A percentile compares a stretch with the other conserved stretches of the same genome.
These are phyloP conservation scores for Tetrapisispora taiwanensis DNA, from an alignment of 805 yeast species.

Conservation along the genomic window DNA sequence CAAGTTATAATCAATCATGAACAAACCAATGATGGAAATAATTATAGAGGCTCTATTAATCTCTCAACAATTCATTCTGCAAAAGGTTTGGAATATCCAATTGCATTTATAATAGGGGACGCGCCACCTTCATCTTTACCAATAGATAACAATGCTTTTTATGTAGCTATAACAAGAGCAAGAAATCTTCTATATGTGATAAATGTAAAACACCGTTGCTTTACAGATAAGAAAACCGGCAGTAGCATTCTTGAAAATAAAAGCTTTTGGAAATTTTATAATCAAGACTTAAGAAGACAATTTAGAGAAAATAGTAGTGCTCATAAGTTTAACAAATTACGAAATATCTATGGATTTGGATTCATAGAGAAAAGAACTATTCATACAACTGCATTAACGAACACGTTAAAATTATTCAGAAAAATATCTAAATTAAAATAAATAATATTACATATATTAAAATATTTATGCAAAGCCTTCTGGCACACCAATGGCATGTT, in stretches of 20 bases:
- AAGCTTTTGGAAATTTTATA: conserved; percentile 26
- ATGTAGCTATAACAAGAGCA: conserved; percentile 64
- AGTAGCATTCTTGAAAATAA: conserved; percentile 5
- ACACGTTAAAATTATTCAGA: background rate
- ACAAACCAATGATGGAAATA: background rate
- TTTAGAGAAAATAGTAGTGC: background rate
- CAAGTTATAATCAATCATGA: conserved; percentile 12
- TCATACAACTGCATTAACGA: background rate
- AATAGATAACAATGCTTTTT: conserved; percentile 36
- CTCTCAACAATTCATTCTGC: conserved; percentile 65
- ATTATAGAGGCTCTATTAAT: conserved; percentile 30
- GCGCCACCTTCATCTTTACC: conserved; percentile 7
- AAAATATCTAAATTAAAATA: background rate
- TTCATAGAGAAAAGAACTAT: background rate
- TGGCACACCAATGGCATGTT: conserved; percentile 81
- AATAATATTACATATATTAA: background rate
- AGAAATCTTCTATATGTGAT: conserved; percentile 28
- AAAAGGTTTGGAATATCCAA: conserved; percentile 65
- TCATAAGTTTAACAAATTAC: conserved; percentile 6
- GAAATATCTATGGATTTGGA: conserved; percentile 9
- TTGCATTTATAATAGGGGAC: conserved; percentile 42
- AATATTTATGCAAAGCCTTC: conserved; percentile 48
- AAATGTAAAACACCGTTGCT: conserved; percentile 12
- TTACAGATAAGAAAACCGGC: too few species aligned
- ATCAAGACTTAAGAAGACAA: conserved; percentile 13